Base-by-base conservation (phyloP, 139 green algal genomes). In the Chlorella sp. region DNA sequence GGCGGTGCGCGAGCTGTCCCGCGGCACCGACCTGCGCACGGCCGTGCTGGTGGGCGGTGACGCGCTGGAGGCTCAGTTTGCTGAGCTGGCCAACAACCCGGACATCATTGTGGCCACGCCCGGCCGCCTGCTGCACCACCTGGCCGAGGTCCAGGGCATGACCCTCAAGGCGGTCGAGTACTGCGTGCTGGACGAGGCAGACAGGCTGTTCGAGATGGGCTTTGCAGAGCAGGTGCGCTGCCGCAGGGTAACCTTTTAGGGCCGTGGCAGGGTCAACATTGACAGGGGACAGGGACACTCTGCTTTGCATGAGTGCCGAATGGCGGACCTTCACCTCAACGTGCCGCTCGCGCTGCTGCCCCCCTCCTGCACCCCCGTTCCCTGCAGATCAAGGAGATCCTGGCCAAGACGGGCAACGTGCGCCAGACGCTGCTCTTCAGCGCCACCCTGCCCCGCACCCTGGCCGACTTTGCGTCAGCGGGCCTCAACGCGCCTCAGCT, bases 161-260 rank as follows among this genome's bases (percentile, higher is more conserved):
- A 84, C 62, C 36, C 79, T 97, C 35, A 59, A 71, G 2, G 75
- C 61, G 0, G 88, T 96, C 63, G 82, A 95, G 75, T 93, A 92
- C 70, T 77, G 86, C 29, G 91, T 98, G 22, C 89, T 97, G 50
- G 95, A 98, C 65, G 94, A 98, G 78, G 95, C 95, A 3, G 95
- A 99, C 84, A 81, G 95, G 5, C 86, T 99, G 67, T 98, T 99
- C 72, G 95, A 99, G 81, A 97, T 99, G 94, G 95, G 95, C 31
- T 97, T 99, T 82, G 87, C 88, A 1, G 86, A 93, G 27, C 94
- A 98, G 88, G 76, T 97, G 22, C 23, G 62, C 30, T 10, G 6
- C 17, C 10, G 42, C 42, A 55, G n/a, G n/a, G n/a, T n/a, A n/a
- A n/a, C n/a, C n/a, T n/a, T n/a, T n/a, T n/a, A n/a, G n/a, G n/a